Base-by-base conservation (phyloP, 352 stramenopile genomes). In the Pythium guiyangense region DNA sequence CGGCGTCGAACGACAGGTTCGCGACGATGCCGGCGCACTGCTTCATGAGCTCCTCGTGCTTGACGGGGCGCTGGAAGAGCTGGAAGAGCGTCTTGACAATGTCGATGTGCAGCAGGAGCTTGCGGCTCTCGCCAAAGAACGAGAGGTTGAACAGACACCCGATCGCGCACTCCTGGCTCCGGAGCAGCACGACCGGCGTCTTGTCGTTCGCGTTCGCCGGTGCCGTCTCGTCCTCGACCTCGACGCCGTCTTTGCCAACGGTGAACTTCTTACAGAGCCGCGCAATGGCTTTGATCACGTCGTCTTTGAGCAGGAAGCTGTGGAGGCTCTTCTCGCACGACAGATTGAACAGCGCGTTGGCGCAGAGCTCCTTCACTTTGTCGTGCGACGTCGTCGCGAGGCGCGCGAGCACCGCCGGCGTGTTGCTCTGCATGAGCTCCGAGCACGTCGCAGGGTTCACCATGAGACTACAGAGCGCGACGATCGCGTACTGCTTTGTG, bases 131-230 rank as follows among this genome's bases (percentile, higher is more conserved):
- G 15, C 74, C 57, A 25, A 82, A 76, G 53, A 90, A 91, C 34
- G 85, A 90, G 12, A 96, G 59, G 49, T 94, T 92, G 49, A 90
- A 88, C 25, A 90, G 63, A 66, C 80, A 94, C 35, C 75, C 64
- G 20, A 91, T 62, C 1, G 83, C 83, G 52, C 82, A 92, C 45
- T 91, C 79, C 47, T 94, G 81, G 49, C 69, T 84, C 12, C 74
- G 64, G 20, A 75, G 62, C 18, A 94, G 61, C 6, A 72, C 63
- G 9, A 79, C 64, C 1, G 70, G 69, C 20, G 70, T 53, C 63
- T 86, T 77, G 60, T 77, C 57, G n/a, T 63, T 71, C 6, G 69
- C 60, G 43, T 52, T 71, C 14, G 70, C 18, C 0, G 60, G 50
- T 25, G 44, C 18, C 6, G 11, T 50, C 2, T 87, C 83, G 48